Evolutionary conservation across 1,139 yeast genomes (phyloP).

Genomic region (Saccharomyces hybrid): DNA sequence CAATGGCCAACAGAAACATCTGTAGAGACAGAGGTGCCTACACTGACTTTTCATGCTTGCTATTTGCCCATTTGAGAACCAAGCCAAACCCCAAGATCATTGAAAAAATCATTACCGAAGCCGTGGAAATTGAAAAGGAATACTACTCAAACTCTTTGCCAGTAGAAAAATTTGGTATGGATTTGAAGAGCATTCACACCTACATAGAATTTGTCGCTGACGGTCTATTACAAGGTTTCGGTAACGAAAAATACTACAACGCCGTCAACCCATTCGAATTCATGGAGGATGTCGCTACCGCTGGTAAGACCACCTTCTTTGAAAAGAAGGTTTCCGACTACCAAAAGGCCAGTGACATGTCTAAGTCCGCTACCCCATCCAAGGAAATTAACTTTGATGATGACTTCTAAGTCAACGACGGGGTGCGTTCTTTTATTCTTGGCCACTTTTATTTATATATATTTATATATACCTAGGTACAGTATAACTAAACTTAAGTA

Average conservation of each 20-base stretch:
- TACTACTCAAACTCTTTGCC: conserved; percentile 93
- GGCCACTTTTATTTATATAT: background rate
- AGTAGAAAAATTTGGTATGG: conserved; percentile 87
- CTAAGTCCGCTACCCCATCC: conserved; percentile 37
- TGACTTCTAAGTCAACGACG: conserved; percentile 37
- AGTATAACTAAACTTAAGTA: background rate
- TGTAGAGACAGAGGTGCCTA: conserved; percentile 98
- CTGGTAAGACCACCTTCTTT: conserved; percentile 97
- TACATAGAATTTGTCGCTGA: conserved; percentile 98
- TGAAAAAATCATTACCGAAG: conserved; percentile 84
- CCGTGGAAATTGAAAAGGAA: conserved; percentile 89
- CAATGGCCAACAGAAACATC: conserved; percentile 92
- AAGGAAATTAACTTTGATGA: conserved; percentile 46
- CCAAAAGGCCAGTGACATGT: conserved; percentile 98
- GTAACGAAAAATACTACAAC: conserved; percentile 82
- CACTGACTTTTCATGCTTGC: conserved; percentile 94
- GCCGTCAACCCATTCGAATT: conserved; percentile 93
- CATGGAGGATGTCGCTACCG: conserved; percentile 95
- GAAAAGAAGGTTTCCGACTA: conserved; percentile 98
- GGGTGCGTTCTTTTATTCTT: conserved; percentile 1
- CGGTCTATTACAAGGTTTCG: conserved; percentile 80
- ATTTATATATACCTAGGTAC: background rate
- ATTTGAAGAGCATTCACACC: conserved; percentile 85
- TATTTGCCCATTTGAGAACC: conserved; percentile 85
- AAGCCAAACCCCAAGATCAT: conserved; percentile 77